Evolutionary conservation across 768 basidiomycete species (phyloP).

Genomic region (Mycena filopes): DNA sequence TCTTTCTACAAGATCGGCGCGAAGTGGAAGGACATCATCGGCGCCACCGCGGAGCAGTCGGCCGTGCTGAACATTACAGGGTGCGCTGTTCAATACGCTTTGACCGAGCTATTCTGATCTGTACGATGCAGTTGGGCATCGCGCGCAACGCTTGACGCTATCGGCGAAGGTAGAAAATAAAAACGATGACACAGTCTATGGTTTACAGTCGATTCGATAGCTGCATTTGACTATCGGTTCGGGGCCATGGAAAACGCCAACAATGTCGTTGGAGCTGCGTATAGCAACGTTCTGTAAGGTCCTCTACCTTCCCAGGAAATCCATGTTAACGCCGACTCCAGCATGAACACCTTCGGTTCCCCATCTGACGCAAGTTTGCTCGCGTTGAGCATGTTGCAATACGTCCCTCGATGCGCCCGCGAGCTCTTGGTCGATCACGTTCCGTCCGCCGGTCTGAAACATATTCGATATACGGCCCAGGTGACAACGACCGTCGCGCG

Average conservation of each 20-base stretch:
- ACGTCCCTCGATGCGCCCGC: constrained; percentile 44
- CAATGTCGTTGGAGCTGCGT: constrained; percentile 50
- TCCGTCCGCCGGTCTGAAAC: constrained; percentile 44
- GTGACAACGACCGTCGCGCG: constrained; percentile 47
- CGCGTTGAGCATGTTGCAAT: constrained; percentile 42
- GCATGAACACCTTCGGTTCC: constrained; percentile 45
- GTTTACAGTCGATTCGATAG: constrained; percentile 34
- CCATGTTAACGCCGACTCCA: constrained; percentile 22
- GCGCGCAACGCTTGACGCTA: constrained; percentile 60
- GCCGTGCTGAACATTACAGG: constrained; percentile 46
- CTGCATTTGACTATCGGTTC: constrained; percentile 63
- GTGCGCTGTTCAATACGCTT: constrained; percentile 24
- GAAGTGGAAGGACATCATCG: constrained; percentile 53
- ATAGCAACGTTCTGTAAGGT: constrained; percentile 49
- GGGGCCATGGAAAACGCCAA: constrained; percentile 49
- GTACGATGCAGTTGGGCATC: constrained; percentile 46
- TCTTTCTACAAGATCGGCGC: constrained; percentile 43
- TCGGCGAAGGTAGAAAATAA: constrained; percentile 54
- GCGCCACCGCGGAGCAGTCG: constrained; percentile 40
- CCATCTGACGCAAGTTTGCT: constrained; percentile 45
- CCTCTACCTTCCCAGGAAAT: not conserved
- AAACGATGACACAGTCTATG: not conserved
- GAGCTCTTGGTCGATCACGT: constrained; percentile 46
- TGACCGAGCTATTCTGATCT: constrained; percentile 18
- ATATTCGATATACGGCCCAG: constrained; percentile 44